Base-by-base conservation (phyloP, 306 rosid species). In the Cyclanthera cordifolia region DNA sequence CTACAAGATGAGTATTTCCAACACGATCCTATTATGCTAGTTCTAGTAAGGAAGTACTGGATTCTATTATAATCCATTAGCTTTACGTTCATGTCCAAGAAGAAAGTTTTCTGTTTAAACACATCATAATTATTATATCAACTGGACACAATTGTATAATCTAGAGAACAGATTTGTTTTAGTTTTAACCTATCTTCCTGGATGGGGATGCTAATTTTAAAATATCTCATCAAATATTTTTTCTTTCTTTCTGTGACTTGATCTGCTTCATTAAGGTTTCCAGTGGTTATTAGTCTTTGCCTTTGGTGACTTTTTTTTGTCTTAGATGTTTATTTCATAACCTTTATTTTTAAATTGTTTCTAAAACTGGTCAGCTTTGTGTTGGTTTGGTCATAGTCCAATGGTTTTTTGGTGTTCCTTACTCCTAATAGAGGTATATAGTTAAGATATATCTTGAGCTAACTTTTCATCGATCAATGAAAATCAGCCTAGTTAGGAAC, bases 51-150 rank as follows among this genome's bases (percentile, higher is more conserved):
- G 53, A 64, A 13, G 69, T 43, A 64, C 19, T 1, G 34, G 13
- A 21, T 64, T 17, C 13, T 43, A 4, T 37, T 47, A 37, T 19
- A 61, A 61, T 4, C 28, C 30, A 5, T 61, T n/a, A 20, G 0
- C 21, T 64, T 64, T 8, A 21, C 12, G 5, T 21, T 21, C 52
- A 43, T 43, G 52, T 63, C 52, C 53, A 43, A 53, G 69, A 64
- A 64, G 69, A 39, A 64, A 64, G 48, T 59, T 59, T 17, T n/a
- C 15, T 59, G n/a, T 60, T 34, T 34, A 27, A 17, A 60, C 6
- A 34, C n/a, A 8, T 9, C 68, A 19, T 34, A 61, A 17, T 19
- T 57, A 6, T 25, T 55, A 13, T 14, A 25, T 5, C 63, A 27
- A 15, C 2, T 15, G 4, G 12, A 28, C 64, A 28, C 9, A 2